Percentiles rank a stretch among this genome's conserved stretches.
Evolutionary conservation across 176 grass and related monocot genomes (phyloP).

Genomic region (Oryza longistaminata): DNA sequence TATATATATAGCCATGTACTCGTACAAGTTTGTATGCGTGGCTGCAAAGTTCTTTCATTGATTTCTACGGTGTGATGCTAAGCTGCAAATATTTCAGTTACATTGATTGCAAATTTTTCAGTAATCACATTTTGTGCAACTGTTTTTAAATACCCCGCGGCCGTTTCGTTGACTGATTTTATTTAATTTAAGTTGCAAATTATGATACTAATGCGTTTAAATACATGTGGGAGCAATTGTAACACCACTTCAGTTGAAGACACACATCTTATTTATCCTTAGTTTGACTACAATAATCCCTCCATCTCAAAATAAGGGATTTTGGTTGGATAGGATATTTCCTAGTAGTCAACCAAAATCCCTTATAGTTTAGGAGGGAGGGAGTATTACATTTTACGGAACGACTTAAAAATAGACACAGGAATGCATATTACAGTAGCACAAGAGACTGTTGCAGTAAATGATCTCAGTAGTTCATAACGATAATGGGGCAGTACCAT

Average conservation of each 20-base stretch:
- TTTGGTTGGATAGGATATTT: too few relatives aligned
- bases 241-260: neutral
- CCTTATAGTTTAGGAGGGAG: too few relatives aligned
- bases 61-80: too few relatives aligned
- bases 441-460: too few relatives aligned
- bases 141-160: neutral
- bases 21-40: too few relatives aligned
- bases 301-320: too few relatives aligned
- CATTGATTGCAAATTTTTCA: neutral
- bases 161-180: neutral
- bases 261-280: neutral
- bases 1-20: too few relatives aligned
- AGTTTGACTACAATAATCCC: neutral
- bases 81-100: neutral
- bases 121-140: neutral
- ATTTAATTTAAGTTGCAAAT: neutral
- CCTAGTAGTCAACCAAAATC: too few relatives aligned
- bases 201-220: neutral
- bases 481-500: too few relatives aligned
- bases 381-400: neutral
- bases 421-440: too few relatives aligned
- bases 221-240: neutral
- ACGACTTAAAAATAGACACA: neutral
- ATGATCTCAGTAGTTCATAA: too few relatives aligned
- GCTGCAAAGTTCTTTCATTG: too few relatives aligned